Evolutionary conservation across 2,329 filamentous ascomycete species (phyloP), one percentile per base, ranked within the genome.

Genomic region (Fusarium sp.): DNA sequence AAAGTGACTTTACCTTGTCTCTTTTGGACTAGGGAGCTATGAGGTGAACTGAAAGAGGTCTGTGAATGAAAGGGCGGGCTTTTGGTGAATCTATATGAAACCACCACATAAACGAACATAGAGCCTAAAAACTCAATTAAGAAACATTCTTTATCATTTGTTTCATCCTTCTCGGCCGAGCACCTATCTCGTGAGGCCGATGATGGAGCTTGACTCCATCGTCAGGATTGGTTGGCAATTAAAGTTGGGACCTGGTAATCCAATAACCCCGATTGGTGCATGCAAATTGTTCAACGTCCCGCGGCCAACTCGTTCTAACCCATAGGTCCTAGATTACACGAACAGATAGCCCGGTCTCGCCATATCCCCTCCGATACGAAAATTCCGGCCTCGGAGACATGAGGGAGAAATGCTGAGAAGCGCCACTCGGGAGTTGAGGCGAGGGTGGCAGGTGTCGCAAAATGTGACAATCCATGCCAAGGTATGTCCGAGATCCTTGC

Each of bases 401-500:
- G 77, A 77, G 66, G 73, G 77, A 77, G 76, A 67, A 66, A 80
- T 80, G 79, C 76, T 80, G 70, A 76, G 74, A 73, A 77, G 74
- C 70, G 75, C 69, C 64, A 73, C 69, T 68, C 73, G 75, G 73
- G 73, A 77, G 75, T 71, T 79, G 73, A 69, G 69, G 62, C 73
- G 67, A 68, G 70, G 71, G 69, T 76, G 73, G 73, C 74, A 64
- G 60, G 61, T 65, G 66, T 69, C 68, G 66, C 70, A 68, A 64
- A 61, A 73, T 62, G 65, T 67, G 61, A 65, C 69, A 55, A 58
- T 50, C 49, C 54, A 67, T 56, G 58, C 58, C 65, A 66, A 70
- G 67, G 77, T 78, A 67, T 33, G 66, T 60, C 44, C 11, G 8
- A 58, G 44, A 49, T 25, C 31, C 29, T 31, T 11, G 6, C 10